Evolutionary conservation across 331 rosid species (phyloP), one percentile per base, ranked within the genome.

Genomic region (Rosa hybrid): DNA sequence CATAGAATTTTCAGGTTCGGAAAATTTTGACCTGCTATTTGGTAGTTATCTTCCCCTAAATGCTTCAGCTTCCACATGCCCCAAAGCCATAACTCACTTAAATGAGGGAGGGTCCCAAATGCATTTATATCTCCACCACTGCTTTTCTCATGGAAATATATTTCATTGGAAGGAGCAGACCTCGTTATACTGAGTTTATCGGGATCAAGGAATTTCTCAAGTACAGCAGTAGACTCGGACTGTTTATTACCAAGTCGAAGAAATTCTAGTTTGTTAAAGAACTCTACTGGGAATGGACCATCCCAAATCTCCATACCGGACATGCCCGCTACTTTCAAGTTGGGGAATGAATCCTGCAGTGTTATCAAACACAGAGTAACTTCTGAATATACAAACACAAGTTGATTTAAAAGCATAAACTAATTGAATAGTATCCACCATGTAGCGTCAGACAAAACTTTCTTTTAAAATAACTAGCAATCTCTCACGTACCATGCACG

Each of bases 241-340:
- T n/a, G 64, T 20, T 14, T 8, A 72, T 10, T 4, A 50, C 6
- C 20, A 0, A 0, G 0, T 3, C 3, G 5, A 9, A 50, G 0
- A 0, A 5, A 0, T 20, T 1, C 62, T 20, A 17, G 25, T 20
- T 20, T 56, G 62, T 25, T 6, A 6, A 56, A 57, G 64, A 57
- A n/a, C 12, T 57, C 8, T 8, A 8, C 27, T n/a, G 27, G 64
- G 12, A 57, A 57, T n/a, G 64, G 30, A 57, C 64, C 64, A 8
- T 57, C 64, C 30, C 64, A 57, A 20, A 57, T 21, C 30, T 57
- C 64, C 64, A 57, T 57, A 4, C 30, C 4, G 0, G 30, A 27
- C 13, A 21, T 8, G 12, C 0, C 0, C 64, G 8, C 9, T 20
- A 0, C 0, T 8, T 57, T 21, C 64, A 57, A 57, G 12, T n/a